phyloP scores from a whole-genome alignment of 106 monocot species.

The Allium fistulosum region DNA sequence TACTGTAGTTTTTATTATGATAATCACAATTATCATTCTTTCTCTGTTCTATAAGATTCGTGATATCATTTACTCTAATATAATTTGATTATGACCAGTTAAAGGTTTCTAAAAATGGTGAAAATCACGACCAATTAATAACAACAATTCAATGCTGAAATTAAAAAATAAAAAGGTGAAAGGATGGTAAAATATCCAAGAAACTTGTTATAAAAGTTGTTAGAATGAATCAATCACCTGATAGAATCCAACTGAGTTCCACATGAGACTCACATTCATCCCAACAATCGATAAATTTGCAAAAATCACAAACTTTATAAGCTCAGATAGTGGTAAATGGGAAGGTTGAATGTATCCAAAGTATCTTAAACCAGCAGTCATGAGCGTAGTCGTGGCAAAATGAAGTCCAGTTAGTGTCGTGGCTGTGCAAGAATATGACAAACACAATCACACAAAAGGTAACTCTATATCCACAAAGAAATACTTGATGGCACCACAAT shows the following conservation, averaged over 20 bases:
- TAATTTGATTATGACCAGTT: too few relatives aligned
- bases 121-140: too few relatives aligned
- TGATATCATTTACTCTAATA: too few relatives aligned
- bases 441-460: too few relatives aligned
- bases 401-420: slow-evolving; percentile 68
- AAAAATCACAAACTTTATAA: slow-evolving; percentile 54
- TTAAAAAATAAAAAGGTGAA: background rate
- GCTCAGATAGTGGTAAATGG: slow-evolving; percentile 50
- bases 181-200: background rate
- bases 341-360: slow-evolving; percentile 52
- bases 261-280: slow-evolving; percentile 34
- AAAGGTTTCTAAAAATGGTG: too few relatives aligned
- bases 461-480: too few relatives aligned
- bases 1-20: too few relatives aligned
- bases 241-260: slow-evolving; percentile 31
- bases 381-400: slow-evolving; percentile 53
- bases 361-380: slow-evolving; percentile 40
- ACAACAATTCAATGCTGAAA: too few relatives aligned
- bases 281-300: slow-evolving; percentile 53
- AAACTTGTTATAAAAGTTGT: too few relatives aligned
- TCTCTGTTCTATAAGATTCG: too few relatives aligned
- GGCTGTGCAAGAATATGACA: slow-evolving; percentile 12
- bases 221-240: slow-evolving; percentile 26
- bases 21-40: too few relatives aligned
- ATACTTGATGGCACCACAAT: too few relatives aligned